These are phyloP conservation scores for Leccinum imitatum DNA, from an alignment of 768 basidiomycete species.

Conservation along the genomic window DNA sequence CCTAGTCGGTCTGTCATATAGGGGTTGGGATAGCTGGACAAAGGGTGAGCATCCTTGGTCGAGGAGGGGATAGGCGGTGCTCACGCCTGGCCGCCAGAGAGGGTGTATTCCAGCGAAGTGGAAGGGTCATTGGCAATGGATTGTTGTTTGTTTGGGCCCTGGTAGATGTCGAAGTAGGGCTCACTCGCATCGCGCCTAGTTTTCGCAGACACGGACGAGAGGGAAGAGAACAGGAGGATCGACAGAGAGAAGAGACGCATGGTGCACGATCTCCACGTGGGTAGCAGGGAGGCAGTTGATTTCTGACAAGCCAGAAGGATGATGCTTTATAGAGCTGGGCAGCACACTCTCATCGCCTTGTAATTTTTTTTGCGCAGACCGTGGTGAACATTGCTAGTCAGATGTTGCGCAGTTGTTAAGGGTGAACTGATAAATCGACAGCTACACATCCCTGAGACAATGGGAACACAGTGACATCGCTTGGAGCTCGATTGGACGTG, in stretches of 20 bases:
- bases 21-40: conserved; percentile 15
- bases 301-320: neutral
- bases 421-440: neutral
- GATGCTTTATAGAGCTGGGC: conserved; percentile 5
- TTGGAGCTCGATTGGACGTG: neutral
- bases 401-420: neutral
- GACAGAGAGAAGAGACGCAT: conserved; percentile 8
- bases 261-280: conserved; percentile 1
- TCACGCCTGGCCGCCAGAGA: conserved; percentile 17
- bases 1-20: conserved; percentile 17
- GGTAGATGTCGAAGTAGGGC: conserved; percentile 15
- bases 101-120: conserved; percentile 16
- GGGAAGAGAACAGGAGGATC: conserved; percentile 7
- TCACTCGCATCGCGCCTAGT: conserved; percentile 11
- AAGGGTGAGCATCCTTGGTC: neutral
- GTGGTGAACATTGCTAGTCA: neutral
- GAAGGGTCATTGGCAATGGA: conserved; percentile 13
- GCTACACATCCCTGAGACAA: conserved; percentile 2
- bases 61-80: neutral
- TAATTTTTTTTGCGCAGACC: neutral
- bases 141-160: conserved; percentile 14
- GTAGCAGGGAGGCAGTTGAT: conserved; percentile 3
- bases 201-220: conserved; percentile 5
- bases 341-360: neutral
- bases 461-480: conserved; percentile 2